Percentiles rank a stretch among this genome's conserved stretches.
Conservation (phyloP, 2,329 filamentous ascomycete species). For the Neodidymelliopsis sp. region DNA sequence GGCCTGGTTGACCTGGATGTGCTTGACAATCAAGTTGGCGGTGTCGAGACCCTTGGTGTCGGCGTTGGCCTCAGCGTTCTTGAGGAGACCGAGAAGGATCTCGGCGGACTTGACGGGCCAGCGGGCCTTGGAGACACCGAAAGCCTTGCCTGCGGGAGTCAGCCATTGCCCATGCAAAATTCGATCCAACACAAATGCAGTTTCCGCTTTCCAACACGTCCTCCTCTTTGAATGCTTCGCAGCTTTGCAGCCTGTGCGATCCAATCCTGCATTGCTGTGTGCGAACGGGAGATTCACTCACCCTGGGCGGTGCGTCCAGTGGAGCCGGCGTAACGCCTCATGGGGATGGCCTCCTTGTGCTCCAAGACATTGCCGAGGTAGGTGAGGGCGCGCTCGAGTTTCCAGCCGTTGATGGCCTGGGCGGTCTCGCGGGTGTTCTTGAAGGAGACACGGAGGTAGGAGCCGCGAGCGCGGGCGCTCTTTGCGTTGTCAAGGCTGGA, state of each 20-base stretch:
- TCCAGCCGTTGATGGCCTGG: conserved; percentile 99
- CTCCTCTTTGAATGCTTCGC: conserved; percentile 7
- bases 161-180: conserved; percentile 21
- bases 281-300: conserved; percentile 63
- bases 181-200: neutral
- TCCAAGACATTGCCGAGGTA: conserved; percentile 99
- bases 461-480: conserved; percentile 96
- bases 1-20: conserved; percentile 99
- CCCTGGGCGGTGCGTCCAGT: conserved; percentile 97
- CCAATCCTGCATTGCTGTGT: neutral
- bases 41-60: conserved; percentile 70
- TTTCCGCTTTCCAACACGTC: conserved; percentile 1
- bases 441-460: conserved; percentile 99
- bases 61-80: conserved; percentile 56
- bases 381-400: conserved; percentile 89
- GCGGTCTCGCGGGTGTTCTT: conserved; percentile 99
- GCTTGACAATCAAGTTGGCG: conserved; percentile 97
- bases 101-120: conserved; percentile 99
- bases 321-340: conserved; percentile 96
- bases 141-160: conserved; percentile 83
- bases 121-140: conserved; percentile 96
- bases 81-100: conserved; percentile 93
- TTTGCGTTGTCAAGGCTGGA: conserved; percentile 49
- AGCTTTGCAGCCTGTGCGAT: neutral
- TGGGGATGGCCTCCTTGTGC: conserved; percentile 97